Evolutionary conservation across 2,329 filamentous ascomycete species (phyloP), one percentile per base, ranked within the genome.

Genomic region (Alternaria sp.): DNA sequence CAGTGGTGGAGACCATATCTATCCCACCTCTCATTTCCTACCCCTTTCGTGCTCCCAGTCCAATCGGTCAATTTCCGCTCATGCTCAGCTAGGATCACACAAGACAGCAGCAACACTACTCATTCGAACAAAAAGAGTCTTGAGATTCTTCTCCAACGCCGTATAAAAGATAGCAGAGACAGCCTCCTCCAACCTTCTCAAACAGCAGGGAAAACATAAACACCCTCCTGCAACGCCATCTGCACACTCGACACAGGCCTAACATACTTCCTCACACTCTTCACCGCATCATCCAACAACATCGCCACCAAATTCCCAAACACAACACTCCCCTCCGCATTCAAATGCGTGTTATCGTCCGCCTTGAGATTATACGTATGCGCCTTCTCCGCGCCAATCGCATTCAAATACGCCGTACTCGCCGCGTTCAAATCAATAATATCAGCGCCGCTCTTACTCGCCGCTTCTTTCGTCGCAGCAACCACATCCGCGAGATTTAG

Each of bases 371-470:
- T 85, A 64, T 87, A 87, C 25, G 70, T 80, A 52, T 82, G 81
- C 8, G 85, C 83, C 4, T 82, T 80, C 0, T 71, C 69, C 36
- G 79, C 72, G 4, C 86, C 87, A 62, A 89, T 85, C 3, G 79
- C 79, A 67, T 86, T 82, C 30, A 87, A 75, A 69, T 87, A 88
- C 21, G 77, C 72, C 8, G 80, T 76, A 51, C 83, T 86, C 8
- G 82, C 83, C 7, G 73, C 70, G 68, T 87, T 88, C 44, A 89
- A 74, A 73, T 89, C 83, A 25, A 88, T 80, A n/a, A 78, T 81
- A 0, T 72, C 69, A 2, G 81, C 77, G 1, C 72, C 71, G 0
- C 77, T 81, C 5, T 70, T 69, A 3, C 77, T 49, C 0, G 86
- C 85, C 0, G 85, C 85, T 1, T 71, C 70, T 17, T 85, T 83